Percentiles rank a stretch among this genome's conserved stretches.
Conservation (phyloP, 2,329 filamentous ascomycete genomes). For the Diaporthe nobilis region DNA sequence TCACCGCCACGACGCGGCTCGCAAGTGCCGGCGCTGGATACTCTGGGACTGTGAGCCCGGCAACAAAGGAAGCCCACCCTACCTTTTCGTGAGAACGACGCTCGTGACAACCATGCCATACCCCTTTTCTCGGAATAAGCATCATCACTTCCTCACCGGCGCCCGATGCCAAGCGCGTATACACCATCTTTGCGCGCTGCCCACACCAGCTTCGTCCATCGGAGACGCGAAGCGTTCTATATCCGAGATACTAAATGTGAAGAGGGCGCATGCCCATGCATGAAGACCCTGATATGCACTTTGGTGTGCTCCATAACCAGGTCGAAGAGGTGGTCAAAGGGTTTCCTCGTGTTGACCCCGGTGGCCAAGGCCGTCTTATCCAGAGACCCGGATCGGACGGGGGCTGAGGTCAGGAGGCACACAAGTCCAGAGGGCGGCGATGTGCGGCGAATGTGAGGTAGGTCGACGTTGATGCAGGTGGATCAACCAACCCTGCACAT, state of each 20-base stretch:
- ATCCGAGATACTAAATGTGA: background rate
- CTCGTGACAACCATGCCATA: background rate
- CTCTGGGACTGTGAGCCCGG: background rate
- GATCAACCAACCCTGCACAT: constrained; percentile 5
- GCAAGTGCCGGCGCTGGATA: background rate
- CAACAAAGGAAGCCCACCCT: too few relatives aligned
- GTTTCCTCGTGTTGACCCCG: constrained; percentile 13
- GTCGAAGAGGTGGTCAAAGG: constrained; percentile 3
- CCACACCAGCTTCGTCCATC: background rate
- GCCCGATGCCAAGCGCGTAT: constrained; percentile 6
- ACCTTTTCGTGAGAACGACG: background rate
- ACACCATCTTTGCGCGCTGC: constrained; percentile 17
- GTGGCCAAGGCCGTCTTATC: background rate
- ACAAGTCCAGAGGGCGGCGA: background rate
- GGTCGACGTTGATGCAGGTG: background rate
- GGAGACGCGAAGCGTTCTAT: background rate
- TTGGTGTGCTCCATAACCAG: background rate
- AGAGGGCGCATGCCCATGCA: constrained; percentile 14
- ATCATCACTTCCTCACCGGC: background rate
- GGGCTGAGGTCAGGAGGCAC: constrained; percentile 10
- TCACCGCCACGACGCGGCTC: background rate
- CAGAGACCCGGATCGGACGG: background rate
- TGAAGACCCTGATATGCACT: constrained; percentile 9
- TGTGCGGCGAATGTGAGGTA: background rate
- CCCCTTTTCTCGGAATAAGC: background rate